Percentiles rank a stretch among this genome's conserved stretches.
Evolutionary conservation across 208 protist genomes (phyloP).

Genomic region (Leishmania tarentolae): DNA sequence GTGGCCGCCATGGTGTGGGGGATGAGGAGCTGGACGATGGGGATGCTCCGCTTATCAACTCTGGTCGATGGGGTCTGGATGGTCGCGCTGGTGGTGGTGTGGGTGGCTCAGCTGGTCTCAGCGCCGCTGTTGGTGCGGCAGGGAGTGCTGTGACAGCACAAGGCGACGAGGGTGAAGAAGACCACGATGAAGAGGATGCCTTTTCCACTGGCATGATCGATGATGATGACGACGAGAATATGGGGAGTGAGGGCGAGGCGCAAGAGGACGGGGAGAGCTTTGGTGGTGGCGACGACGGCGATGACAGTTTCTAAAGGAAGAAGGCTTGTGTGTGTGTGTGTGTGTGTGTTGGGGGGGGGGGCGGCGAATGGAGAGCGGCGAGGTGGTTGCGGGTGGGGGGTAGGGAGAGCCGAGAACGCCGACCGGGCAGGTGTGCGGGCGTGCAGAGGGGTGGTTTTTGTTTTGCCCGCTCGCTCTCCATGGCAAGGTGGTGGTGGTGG

Average conservation of each 20-base stretch:
- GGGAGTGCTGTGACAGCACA: not conserved
- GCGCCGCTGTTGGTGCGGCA: conserved; percentile 5
- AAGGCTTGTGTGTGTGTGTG: not conserved
- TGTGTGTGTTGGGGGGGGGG: not conserved
- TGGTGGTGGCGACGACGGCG: conserved; percentile 51
- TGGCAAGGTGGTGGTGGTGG: no score
- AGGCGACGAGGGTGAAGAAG: conserved; percentile 23
- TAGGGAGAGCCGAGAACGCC: not conserved
- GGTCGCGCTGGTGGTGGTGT: not conserved
- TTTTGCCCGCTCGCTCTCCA: not conserved
- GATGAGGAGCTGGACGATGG: conserved; percentile 24
- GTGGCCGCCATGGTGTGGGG: conserved; percentile 32
- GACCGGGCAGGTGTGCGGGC: not conserved
- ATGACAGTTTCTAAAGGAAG: conserved; percentile 42
- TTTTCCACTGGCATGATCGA: conserved; percentile 42
- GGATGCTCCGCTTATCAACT: conserved; percentile 22
- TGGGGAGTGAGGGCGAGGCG: conserved; percentile 29
- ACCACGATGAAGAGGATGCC: conserved; percentile 54
- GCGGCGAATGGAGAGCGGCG: not conserved
- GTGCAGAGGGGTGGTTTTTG: not conserved
- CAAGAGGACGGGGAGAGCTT: conserved; percentile 37
- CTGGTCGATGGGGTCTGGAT: conserved; percentile 9
- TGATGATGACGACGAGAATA: conserved; percentile 70
- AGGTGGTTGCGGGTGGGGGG: not conserved
- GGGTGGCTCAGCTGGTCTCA: not conserved